Evolutionary conservation across 108 stramenopile genomes (phyloP).

Genomic region (Chaetoceros tenuissimus): DNA sequence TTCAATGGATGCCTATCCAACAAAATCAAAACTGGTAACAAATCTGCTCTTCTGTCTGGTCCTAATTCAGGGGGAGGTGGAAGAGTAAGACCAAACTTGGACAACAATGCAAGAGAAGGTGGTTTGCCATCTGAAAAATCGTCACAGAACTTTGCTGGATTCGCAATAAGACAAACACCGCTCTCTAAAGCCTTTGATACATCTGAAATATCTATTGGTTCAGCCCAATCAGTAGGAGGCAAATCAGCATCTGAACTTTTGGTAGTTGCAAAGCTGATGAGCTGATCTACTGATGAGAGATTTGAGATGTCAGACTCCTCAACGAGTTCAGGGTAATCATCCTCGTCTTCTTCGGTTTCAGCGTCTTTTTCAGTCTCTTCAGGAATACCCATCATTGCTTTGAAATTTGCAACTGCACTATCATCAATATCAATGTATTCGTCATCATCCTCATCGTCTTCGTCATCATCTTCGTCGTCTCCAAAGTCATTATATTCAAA

Average conservation of each 20-base stretch:
- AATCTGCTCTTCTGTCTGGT: conserved; percentile 71
- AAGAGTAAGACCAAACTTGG: conserved; percentile 67
- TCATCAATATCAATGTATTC: conserved; percentile 34
- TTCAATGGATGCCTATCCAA: conserved; percentile 34
- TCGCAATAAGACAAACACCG: conserved; percentile 60
- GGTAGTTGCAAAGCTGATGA: conserved; percentile 47
- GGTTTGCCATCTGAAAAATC: conserved; percentile 18
- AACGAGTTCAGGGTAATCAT: conserved; percentile 20
- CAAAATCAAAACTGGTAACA: conserved; percentile 63
- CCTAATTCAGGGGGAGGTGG: conserved; percentile 71
- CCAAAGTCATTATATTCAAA: neutral
- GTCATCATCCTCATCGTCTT: conserved; percentile 43
- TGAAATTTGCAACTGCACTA: conserved; percentile 42
- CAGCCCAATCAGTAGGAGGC: conserved; percentile 42
- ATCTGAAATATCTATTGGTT: conserved; percentile 22
- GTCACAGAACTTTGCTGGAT: conserved; percentile 63
- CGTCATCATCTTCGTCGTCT: conserved; percentile 49
- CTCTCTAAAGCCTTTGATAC: conserved; percentile 20
- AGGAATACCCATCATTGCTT: conserved; percentile 29
- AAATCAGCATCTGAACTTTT: conserved; percentile 26
- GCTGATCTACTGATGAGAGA: conserved; percentile 45
- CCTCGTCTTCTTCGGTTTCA: conserved; percentile 15
- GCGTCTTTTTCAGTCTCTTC: conserved; percentile 22
- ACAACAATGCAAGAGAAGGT: conserved; percentile 42
- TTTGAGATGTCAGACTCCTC: conserved; percentile 20